Conservation (phyloP, 768 basidiomycete species). For the Termitomyces sp. region DNA sequence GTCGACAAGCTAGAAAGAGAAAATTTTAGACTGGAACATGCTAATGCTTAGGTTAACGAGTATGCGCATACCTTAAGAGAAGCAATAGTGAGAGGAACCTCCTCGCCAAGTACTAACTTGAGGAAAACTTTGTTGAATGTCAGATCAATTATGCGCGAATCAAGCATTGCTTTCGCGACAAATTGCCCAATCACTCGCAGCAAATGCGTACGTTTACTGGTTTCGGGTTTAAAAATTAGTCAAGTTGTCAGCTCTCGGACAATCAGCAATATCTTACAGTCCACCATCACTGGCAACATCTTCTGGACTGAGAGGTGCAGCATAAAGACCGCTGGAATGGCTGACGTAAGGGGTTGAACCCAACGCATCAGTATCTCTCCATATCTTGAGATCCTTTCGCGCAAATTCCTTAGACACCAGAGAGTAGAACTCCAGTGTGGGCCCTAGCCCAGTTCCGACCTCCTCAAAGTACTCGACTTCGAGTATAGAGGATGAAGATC, state of each 20-base stretch:
- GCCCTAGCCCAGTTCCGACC: slow-evolving; percentile 95
- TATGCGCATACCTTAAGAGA: slow-evolving; percentile 58
- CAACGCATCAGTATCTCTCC: slow-evolving; percentile 78
- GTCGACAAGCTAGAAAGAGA: slow-evolving; percentile 64
- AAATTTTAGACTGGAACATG: slow-evolving; percentile 2
- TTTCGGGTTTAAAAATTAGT: slow-evolving; percentile 1
- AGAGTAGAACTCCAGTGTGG: slow-evolving; percentile 98
- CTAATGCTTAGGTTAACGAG: not conserved
- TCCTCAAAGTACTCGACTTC: slow-evolving; percentile 99
- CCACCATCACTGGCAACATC: slow-evolving; percentile 69
- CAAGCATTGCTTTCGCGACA: slow-evolving; percentile 93
- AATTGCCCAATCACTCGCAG: slow-evolving; percentile 93
- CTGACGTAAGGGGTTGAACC: slow-evolving; percentile 67
- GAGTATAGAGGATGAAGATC: slow-evolving; percentile 86
- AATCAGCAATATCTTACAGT: slow-evolving; percentile 43
- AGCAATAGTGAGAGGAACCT: slow-evolving; percentile 78
- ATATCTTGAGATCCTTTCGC: slow-evolving; percentile 78
- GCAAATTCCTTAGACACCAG: slow-evolving; percentile 95
- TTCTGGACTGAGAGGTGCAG: slow-evolving; percentile 69
- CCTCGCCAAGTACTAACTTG: slow-evolving; percentile 82
- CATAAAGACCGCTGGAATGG: slow-evolving; percentile 84
- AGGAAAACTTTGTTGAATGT: slow-evolving; percentile 95
- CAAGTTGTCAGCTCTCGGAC: not conserved
- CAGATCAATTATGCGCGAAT: slow-evolving; percentile 95
- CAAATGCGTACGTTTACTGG: slow-evolving; percentile 78